These are phyloP conservation scores for Rauvolfia tetraphylla DNA, from an alignment of 257 asterid genomes.

Conservation along the genomic window DNA sequence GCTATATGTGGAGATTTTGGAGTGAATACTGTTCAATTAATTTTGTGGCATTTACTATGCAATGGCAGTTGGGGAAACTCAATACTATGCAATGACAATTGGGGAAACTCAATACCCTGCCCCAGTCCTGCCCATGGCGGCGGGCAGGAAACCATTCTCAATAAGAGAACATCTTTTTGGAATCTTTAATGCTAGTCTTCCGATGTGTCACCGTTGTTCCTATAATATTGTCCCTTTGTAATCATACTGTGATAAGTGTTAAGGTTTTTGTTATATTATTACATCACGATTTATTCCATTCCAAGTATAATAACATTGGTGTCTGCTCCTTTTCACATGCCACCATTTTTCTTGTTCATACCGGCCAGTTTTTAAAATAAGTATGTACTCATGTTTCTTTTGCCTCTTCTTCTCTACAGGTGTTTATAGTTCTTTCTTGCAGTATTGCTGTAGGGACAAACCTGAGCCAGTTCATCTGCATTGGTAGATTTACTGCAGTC, in stretches of 20 bases:
- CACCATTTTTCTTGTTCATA: not conserved
- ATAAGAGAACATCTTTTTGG: not conserved
- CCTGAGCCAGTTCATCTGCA: conserved; percentile 95
- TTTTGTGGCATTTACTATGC: not conserved
- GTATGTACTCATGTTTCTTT: not conserved
- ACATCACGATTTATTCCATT: not conserved
- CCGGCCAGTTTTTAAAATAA: not conserved
- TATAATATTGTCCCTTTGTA: not conserved
- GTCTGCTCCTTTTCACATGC: not conserved
- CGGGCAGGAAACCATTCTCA: not conserved
- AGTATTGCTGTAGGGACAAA: conserved; percentile 87
- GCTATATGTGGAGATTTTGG: not conserved
- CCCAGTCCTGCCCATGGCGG: not conserved
- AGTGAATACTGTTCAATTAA: not conserved
- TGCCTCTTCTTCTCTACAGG: conserved; percentile 40
- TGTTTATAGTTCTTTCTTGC: conserved; percentile 69
- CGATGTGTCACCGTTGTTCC: not conserved
- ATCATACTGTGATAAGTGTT: too few species aligned
- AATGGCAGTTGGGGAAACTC: not conserved
- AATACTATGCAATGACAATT: too few species aligned
- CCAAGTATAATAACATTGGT: not conserved
- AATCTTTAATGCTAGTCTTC: not conserved
- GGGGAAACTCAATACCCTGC: not conserved
- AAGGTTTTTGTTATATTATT: not conserved
- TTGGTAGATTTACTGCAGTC: conserved; percentile 93